Evolutionary conservation across 202 grass and related monocot genomes (phyloP).

Genomic region (Setaria italica): DNA sequence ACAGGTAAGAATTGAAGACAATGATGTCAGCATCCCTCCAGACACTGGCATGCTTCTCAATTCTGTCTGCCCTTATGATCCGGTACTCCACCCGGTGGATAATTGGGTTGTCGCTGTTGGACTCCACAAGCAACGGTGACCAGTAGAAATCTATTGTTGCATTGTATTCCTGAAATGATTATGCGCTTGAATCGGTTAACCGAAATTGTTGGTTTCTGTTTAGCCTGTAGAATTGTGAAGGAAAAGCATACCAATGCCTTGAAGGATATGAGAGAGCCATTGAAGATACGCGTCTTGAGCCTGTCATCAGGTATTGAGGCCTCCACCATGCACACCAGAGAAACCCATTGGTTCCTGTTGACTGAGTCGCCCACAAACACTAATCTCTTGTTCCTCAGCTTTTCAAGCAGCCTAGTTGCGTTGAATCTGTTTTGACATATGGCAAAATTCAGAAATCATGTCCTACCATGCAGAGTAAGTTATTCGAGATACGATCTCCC

Average conservation of each 20-base stretch:
- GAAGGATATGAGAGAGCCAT: slow-evolving; percentile 80
- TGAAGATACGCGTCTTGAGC: slow-evolving; percentile 48
- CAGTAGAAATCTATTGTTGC: slow-evolving; percentile 93
- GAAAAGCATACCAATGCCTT: slow-evolving; percentile 62
- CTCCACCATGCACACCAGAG: slow-evolving; percentile 87
- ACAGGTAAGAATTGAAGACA: slow-evolving; percentile 90
- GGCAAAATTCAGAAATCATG: not conserved
- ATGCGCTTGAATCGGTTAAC: not conserved
- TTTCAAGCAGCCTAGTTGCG: slow-evolving; percentile 63
- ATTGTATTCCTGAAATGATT: slow-evolving; percentile 66
- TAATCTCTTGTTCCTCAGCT: slow-evolving; percentile 76
- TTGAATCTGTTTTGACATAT: slow-evolving; percentile 57
- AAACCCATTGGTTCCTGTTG: slow-evolving; percentile 95
- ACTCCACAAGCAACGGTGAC: slow-evolving; percentile 88
- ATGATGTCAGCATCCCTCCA: slow-evolving; percentile 89
- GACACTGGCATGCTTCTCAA: slow-evolving; percentile 66
- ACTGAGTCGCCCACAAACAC: slow-evolving; percentile 93
- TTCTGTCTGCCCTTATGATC: slow-evolving; percentile 75
- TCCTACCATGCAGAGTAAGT: not conserved
- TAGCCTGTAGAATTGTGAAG: not conserved
- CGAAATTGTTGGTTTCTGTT: not conserved
- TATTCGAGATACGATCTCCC: not conserved
- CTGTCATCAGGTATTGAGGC: slow-evolving; percentile 51
- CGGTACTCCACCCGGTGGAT: slow-evolving; percentile 66
- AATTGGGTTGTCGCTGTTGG: slow-evolving; percentile 85